Percentiles rank a stretch among this genome's conserved stretches.
Conservation (phyloP, 2,329 filamentous ascomycete species). For the Remersonia thermophila region DNA sequence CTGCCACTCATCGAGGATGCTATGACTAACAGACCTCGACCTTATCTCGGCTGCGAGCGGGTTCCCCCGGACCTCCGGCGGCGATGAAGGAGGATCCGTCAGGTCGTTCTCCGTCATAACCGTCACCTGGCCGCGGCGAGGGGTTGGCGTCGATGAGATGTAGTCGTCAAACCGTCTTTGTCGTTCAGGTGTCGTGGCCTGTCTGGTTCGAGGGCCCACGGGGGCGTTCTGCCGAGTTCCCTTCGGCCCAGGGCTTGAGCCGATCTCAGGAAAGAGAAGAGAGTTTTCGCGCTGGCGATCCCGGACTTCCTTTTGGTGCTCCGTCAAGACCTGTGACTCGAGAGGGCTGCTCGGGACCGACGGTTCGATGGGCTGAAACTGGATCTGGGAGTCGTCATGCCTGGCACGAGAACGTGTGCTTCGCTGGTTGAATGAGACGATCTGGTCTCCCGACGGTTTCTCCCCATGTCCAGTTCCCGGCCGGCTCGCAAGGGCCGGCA, state of each 20-base stretch:
- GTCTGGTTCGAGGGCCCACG: slow-evolving; percentile 10
- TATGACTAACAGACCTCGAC: slow-evolving; percentile 32
- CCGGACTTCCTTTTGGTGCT: slow-evolving; percentile 65
- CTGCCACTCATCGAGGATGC: slow-evolving; percentile 35
- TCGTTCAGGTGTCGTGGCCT: slow-evolving; percentile 34
- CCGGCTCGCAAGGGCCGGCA: slow-evolving; percentile 14
- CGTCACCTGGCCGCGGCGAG: slow-evolving; percentile 40
- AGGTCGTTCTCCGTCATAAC: slow-evolving; percentile 34
- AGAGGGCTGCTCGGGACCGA: slow-evolving; percentile 34
- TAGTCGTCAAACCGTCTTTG: slow-evolving; percentile 35
- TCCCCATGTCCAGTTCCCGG: slow-evolving; percentile 18
- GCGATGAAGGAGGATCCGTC: slow-evolving; percentile 46
- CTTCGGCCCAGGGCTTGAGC: slow-evolving; percentile 35
- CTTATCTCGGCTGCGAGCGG: slow-evolving; percentile 40
- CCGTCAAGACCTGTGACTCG: slow-evolving; percentile 65
- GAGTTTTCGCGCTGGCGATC: slow-evolving; percentile 58
- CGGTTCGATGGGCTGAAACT: slow-evolving; percentile 58
- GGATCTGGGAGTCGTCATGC: slow-evolving; percentile 73
- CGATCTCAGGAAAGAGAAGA: slow-evolving; percentile 55
- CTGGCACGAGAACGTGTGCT: slow-evolving; percentile 38
- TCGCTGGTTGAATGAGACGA: slow-evolving; percentile 22
- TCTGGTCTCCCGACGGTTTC: slow-evolving; percentile 17
- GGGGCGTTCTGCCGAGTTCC: slow-evolving; percentile 8
- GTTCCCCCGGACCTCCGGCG: slow-evolving; percentile 41
- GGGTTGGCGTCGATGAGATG: slow-evolving; percentile 49